These are phyloP conservation scores for Mortierella hygrophila DNA, from an alignment of 192 early-diverging fungal genomes.

Conservation along the genomic window DNA sequence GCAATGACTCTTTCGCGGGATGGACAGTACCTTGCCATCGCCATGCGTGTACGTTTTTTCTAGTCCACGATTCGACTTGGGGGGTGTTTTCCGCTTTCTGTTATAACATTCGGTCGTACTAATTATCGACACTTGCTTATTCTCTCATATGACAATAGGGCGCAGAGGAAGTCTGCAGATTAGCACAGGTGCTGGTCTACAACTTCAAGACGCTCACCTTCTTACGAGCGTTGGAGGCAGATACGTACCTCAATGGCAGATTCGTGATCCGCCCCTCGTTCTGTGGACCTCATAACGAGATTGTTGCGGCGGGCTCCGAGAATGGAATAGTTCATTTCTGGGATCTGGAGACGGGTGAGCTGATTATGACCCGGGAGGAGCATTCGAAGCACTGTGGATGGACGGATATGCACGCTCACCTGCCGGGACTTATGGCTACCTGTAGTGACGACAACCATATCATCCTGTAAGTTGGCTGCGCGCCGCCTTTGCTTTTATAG, in stretches of 20 bases:
- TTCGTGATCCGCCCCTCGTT: constrained; percentile 38
- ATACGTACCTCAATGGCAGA: constrained; percentile 20
- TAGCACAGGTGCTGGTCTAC: constrained; percentile 32
- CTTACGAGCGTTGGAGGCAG: constrained; percentile 29
- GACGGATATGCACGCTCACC: constrained; percentile 7
- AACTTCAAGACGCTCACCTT: constrained; percentile 12
- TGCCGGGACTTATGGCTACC: constrained; percentile 37
- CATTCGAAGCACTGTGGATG: constrained; percentile 43
- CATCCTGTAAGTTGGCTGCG: constrained; percentile 28
- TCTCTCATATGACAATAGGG: background rate
- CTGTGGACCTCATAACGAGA: constrained; percentile 30
- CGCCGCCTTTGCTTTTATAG: background rate
- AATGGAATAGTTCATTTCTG: constrained; percentile 44
- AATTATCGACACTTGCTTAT: background rate
- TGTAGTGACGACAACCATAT: constrained; percentile 48
- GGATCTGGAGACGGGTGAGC: constrained; percentile 46
- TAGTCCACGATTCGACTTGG: too few relatives aligned
- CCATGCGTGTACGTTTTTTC: background rate
- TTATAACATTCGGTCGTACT: background rate
- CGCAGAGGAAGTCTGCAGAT: constrained; percentile 25
- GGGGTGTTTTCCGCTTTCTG: background rate
- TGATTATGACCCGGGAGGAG: constrained; percentile 32
- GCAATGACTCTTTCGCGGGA: constrained; percentile 23
- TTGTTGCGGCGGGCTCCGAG: constrained; percentile 42
- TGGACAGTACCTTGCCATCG: constrained; percentile 25